A percentile compares a stretch with the other conserved stretches of the same genome.
phyloP scores from a whole-genome alignment of 441 rosid genomes.

The Adansonia rubrostipa region DNA sequence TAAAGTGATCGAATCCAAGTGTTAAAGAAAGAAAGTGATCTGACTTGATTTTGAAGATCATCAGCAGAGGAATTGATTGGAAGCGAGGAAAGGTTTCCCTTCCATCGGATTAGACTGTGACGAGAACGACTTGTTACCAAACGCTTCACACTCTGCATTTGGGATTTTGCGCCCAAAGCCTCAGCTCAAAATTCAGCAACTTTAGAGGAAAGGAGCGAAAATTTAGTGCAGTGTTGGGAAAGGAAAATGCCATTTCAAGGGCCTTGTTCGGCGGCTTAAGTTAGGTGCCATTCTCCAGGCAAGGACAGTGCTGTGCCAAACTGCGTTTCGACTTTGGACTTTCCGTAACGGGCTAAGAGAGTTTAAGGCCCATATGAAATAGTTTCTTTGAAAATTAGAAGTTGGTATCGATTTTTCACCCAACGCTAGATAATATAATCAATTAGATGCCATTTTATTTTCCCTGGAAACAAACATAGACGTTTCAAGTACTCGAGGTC shows the following conservation, averaged over 20 bases:
- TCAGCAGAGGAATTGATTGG: constrained; percentile 42
- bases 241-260: constrained; percentile 22
- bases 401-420: too few species aligned
- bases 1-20: neutral
- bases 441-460: too few species aligned
- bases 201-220: constrained; percentile 23
- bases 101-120: constrained; percentile 22
- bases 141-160: constrained; percentile 44
- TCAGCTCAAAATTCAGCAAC: constrained; percentile 28
- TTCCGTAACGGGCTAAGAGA: neutral
- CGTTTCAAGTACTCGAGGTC: too few species aligned
- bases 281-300: neutral
- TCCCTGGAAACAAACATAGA: too few species aligned
- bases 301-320: constrained; percentile 30
- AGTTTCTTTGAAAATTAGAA: neutral
- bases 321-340: constrained; percentile 33
- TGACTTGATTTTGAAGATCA: constrained; percentile 58
- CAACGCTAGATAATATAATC: too few species aligned
- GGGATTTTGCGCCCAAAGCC: constrained; percentile 27
- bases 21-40: constrained; percentile 11
- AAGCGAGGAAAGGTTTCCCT: constrained; percentile 48
- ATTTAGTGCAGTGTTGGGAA: constrained; percentile 16
- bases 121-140: constrained; percentile 39
- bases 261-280: neutral
- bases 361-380: neutral